phyloP scores from a whole-genome alignment of 257 asterid species.

The Primulina huaijiensis region DNA sequence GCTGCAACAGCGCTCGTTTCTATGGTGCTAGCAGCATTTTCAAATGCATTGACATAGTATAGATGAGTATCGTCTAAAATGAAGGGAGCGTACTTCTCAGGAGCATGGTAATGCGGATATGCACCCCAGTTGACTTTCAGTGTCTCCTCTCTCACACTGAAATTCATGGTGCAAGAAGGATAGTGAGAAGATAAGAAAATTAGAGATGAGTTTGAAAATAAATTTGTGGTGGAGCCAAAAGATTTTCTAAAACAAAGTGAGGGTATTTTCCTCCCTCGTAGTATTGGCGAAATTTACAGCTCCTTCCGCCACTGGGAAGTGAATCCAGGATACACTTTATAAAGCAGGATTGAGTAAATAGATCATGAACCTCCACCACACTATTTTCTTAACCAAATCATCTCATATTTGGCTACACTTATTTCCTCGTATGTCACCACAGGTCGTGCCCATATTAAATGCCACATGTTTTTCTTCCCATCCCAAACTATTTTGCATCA shows the following conservation, averaged over 20 bases:
- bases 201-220: slow-evolving; percentile 4
- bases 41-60: slow-evolving; percentile 90
- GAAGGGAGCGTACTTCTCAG: slow-evolving; percentile 75
- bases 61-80: slow-evolving; percentile 67
- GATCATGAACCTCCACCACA: not conserved
- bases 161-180: slow-evolving; percentile 5
- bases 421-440: not conserved
- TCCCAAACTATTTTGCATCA: not conserved
- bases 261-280: not conserved
- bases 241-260: not conserved
- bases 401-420: not conserved
- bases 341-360: not conserved
- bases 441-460: not conserved
- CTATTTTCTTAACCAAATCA: not conserved
- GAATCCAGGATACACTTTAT: too few relatives aligned
- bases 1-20: slow-evolving; percentile 97
- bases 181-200: slow-evolving; percentile 3
- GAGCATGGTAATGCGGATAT: slow-evolving; percentile 87
- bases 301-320: not conserved
- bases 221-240: not conserved
- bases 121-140: slow-evolving; percentile 83
- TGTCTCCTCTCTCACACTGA: slow-evolving; percentile 75
- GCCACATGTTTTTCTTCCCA: not conserved
- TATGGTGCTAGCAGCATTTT: slow-evolving; percentile 97
- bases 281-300: not conserved